Base-by-base conservation (phyloP, 257 asterid species). In the Echium plantagineum region DNA sequence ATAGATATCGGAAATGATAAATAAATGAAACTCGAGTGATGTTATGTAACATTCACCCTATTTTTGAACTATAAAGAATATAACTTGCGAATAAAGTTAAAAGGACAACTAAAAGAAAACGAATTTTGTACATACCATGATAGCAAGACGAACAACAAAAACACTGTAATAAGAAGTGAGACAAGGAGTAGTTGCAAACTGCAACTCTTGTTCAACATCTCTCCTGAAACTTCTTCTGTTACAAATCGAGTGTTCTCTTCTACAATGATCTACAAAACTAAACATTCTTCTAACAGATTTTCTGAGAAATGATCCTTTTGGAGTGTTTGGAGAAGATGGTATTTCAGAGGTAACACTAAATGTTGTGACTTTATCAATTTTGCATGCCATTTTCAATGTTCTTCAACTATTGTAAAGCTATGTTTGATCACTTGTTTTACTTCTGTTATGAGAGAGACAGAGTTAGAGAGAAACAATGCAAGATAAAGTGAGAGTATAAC, bases 141-240 rank as follows among this genome's bases (percentile, higher is more conserved):
- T 89, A n/a, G 97, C 95, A n/a, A 89, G 94, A 51, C 97, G 95
- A 71, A 84, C 97, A 8, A 75, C 88, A 51, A 89, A 89, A 46
- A 89, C 97, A 32, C 93, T 87, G 59, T 87, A 85, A 42, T 81
- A 86, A 3, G 95, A 81, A 4, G 97, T 69, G 24, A 84, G 74
- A 69, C 95, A 86, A 46, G 80, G 66, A 54, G 86, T 65, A 48
- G 63, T 79, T 59, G 81, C 82, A 48, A 75, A 84, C 54, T 81
- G 87, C 71, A 68, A 71, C 58, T 79, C 89, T 24, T 84, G 83
- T 72, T 89, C 95, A 6, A 82, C 79, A 52, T 85, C 93, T 47
- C 76, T 76, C 24, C 74, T 64, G 62, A 66, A 73, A 28, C 76
- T 64, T 61, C 71, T 75, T 55, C 66, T 72, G 77, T 69, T 71